Conservation (phyloP, 1,284 basidiomycete genomes). For the Inonotus obliquus region DNA sequence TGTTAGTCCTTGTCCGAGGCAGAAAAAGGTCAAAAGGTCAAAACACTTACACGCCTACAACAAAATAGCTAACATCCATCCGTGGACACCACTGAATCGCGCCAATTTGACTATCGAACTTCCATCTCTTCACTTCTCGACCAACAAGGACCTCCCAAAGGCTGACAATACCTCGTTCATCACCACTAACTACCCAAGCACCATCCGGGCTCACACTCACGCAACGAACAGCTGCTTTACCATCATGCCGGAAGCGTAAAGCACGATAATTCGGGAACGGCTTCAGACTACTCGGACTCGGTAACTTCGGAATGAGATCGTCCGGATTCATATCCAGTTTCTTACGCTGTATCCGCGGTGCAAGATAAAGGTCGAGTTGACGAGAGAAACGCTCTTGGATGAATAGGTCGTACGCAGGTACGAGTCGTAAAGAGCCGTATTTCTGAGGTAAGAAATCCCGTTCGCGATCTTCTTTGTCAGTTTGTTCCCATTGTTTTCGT, state of each 20-base stretch:
- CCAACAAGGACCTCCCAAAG: constrained; percentile 96
- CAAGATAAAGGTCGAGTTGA: constrained; percentile 95
- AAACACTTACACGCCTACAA: constrained; percentile 69
- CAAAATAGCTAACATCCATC: constrained; percentile 77
- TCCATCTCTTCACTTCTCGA: constrained; percentile 87
- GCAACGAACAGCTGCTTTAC: constrained; percentile 67
- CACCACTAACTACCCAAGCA: constrained; percentile 88
- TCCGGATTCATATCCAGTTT: constrained; percentile 91
- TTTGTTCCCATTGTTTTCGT: constrained; percentile 78
- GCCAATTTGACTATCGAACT: constrained; percentile 76
- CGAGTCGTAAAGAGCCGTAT: constrained; percentile 79
- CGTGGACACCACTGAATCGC: constrained; percentile 94
- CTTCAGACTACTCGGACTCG: constrained; percentile 85
- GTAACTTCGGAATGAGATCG: constrained; percentile 92
- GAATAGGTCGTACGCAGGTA: constrained; percentile 89
- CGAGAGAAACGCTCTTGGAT: constrained; percentile 94
- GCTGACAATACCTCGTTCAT: constrained; percentile 84
- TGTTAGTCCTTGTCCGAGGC: not conserved
- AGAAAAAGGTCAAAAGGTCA: not conserved
- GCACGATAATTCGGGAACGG: constrained; percentile 92
- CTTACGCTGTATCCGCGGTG: constrained; percentile 84
- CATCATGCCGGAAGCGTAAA: constrained; percentile 67
- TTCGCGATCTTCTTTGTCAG: constrained; percentile 90
- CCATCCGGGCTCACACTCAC: constrained; percentile 85
- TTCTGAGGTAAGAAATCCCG: constrained; percentile 89